phyloP scores from a whole-genome alignment of 129 eudicot species.

The Pulicaria dysenterica region DNA sequence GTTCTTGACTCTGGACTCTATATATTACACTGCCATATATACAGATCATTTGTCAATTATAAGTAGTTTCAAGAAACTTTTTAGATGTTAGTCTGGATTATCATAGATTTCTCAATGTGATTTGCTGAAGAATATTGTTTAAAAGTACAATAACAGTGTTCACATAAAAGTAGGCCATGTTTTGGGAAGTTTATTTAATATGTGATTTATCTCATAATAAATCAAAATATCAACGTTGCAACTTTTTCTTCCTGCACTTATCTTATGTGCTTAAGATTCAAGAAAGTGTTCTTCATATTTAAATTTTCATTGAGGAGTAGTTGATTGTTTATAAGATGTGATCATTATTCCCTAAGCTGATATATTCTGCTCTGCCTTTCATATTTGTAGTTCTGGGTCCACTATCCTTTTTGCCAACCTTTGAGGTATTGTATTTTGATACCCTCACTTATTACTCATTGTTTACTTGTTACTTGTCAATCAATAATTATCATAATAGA shows the following conservation, averaged over 20 bases:
- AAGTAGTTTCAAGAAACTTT: slow-evolving; percentile 4
- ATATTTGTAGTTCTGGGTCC: slow-evolving; percentile 50
- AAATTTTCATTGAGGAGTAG: not conserved
- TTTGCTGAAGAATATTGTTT: not conserved
- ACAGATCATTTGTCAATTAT: not conserved
- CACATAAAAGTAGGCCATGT: not conserved
- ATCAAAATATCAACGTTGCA: not conserved
- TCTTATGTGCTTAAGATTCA: not conserved
- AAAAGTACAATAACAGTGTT: not conserved
- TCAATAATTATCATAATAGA: not conserved
- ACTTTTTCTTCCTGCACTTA: not conserved
- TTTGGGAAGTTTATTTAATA: not conserved
- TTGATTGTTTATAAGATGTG: not conserved
- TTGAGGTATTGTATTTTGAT: slow-evolving; percentile 52
- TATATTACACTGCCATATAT: not conserved
- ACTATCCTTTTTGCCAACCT: slow-evolving; percentile 57
- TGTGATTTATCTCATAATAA: not conserved
- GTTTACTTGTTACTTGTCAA: not conserved
- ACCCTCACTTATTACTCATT: not conserved
- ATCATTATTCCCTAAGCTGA: slow-evolving; percentile 18
- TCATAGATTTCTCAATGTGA: not conserved
- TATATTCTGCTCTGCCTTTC: slow-evolving; percentile 13
- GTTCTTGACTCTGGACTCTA: not conserved
- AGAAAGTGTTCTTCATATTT: not conserved
- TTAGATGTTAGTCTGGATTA: not conserved